These are phyloP conservation scores for Exophiala sideris DNA, from an alignment of 2,329 filamentous ascomycete genomes.

Conservation along the genomic window DNA sequence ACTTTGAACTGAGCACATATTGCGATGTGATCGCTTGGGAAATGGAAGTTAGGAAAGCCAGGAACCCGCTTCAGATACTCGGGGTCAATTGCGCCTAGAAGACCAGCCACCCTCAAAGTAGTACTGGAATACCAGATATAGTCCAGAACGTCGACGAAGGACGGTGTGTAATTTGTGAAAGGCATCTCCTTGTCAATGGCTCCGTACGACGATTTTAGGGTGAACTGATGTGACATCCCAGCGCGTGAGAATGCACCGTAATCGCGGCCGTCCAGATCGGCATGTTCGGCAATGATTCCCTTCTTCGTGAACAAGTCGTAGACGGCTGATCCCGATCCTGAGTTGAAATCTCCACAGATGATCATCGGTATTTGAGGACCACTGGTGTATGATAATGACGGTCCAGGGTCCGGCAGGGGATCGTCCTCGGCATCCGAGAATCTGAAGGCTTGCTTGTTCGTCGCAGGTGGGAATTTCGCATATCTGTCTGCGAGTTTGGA, in stretches of 20 bases:
- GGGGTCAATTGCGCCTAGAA: conserved; percentile 82
- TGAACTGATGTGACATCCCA: conserved; percentile 93
- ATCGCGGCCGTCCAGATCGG: conserved; percentile 73
- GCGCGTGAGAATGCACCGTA: conserved; percentile 92
- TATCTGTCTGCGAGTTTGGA: conserved; percentile 84
- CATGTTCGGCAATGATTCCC: conserved; percentile 71
- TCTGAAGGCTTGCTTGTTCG: conserved; percentile 65
- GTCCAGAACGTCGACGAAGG: conserved; percentile 89
- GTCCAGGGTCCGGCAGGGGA: conserved; percentile 63
- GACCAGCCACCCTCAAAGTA: conserved; percentile 73
- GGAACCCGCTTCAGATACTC: conserved; percentile 82
- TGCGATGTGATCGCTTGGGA: conserved; percentile 88
- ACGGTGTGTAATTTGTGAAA: conserved; percentile 95
- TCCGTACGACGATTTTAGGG: conserved; percentile 83
- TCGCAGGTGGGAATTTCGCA: conserved; percentile 71
- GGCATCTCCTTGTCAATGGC: conserved; percentile 73
- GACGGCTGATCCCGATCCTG: conserved; percentile 77
- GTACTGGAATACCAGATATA: conserved; percentile 98
- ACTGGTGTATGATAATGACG: conserved; percentile 80
- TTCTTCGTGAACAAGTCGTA: conserved; percentile 86
- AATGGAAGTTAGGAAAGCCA: conserved; percentile 91
- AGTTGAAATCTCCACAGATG: conserved; percentile 96
- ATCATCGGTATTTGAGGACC: conserved; percentile 86
- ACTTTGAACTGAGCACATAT: conserved; percentile 83
- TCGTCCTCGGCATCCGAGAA: conserved; percentile 54